These are phyloP conservation scores for Cnidoscolus chayamansa DNA, from an alignment of 441 rosid genomes.

Conservation along the genomic window DNA sequence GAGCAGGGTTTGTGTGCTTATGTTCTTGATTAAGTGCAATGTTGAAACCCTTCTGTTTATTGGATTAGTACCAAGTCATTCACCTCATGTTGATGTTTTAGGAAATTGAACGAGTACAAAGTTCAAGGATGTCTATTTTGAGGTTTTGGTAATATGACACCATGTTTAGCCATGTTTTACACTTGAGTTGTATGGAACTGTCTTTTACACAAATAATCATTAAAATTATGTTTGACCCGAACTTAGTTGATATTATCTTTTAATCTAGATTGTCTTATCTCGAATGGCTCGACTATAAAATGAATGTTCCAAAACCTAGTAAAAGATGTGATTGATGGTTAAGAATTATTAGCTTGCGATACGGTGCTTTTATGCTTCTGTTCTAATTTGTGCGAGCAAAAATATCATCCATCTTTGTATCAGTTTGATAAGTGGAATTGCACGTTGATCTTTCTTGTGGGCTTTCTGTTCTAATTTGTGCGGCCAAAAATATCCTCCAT, in stretches of 20 bases:
- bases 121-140: background rate
- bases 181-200: background rate
- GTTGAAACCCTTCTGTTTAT: slow-evolving; percentile 7
- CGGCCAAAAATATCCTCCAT: too few relatives aligned
- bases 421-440: too few relatives aligned
- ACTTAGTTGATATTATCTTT: background rate
- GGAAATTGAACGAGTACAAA: background rate
- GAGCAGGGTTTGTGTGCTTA: background rate
- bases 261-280: background rate
- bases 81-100: background rate
- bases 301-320: too few relatives aligned
- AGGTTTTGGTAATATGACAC: background rate
- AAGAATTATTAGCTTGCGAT: too few relatives aligned
- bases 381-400: too few relatives aligned
- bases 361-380: too few relatives aligned
- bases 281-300: too few relatives aligned
- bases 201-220: background rate
- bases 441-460: too few relatives aligned
- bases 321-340: too few relatives aligned
- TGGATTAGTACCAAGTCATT: background rate
- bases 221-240: background rate
- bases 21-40: background rate
- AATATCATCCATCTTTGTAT: too few relatives aligned
- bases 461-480: too few relatives aligned
- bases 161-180: background rate